phyloP scores from a whole-genome alignment of 306 rosid species.

The Styphnolobium japonicum region DNA sequence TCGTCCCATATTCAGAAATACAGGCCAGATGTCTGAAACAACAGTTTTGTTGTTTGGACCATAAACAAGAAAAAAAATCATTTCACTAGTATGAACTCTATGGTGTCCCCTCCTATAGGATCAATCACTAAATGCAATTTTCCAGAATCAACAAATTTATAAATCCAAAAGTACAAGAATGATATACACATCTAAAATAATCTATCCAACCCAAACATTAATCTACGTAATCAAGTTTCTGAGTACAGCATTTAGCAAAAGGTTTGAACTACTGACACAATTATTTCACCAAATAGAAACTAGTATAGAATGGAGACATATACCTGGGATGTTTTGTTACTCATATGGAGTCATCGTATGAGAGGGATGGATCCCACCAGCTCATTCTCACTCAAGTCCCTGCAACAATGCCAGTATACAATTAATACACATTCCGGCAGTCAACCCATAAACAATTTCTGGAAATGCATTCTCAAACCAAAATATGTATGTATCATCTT shows the following conservation, averaged over 20 bases:
- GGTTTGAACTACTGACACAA: constrained; percentile 1
- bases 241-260: background rate
- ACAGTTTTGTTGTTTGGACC: background rate
- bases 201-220: background rate
- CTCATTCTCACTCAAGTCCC: constrained; percentile 91
- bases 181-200: background rate
- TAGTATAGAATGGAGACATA: background rate
- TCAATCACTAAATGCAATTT: constrained; percentile 1
- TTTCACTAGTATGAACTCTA: background rate
- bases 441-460: background rate
- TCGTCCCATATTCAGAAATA: constrained; percentile 5
- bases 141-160: background rate
- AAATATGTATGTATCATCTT: too few relatives aligned
- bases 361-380: constrained; percentile 85
- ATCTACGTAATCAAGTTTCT: background rate
- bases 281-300: constrained; percentile 21
- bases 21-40: background rate
- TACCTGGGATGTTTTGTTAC: constrained; percentile 30
- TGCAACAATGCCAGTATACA: constrained; percentile 1
- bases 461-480: background rate
- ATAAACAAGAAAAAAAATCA: background rate
- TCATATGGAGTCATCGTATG: constrained; percentile 39
- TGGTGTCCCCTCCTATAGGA: background rate
- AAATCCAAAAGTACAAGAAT: background rate
- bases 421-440: background rate